Percentiles rank a stretch among this genome's conserved stretches.
Conservation (phyloP, 2,329 filamentous ascomycete species). For the Phaeosphaeriaceae sp. region DNA sequence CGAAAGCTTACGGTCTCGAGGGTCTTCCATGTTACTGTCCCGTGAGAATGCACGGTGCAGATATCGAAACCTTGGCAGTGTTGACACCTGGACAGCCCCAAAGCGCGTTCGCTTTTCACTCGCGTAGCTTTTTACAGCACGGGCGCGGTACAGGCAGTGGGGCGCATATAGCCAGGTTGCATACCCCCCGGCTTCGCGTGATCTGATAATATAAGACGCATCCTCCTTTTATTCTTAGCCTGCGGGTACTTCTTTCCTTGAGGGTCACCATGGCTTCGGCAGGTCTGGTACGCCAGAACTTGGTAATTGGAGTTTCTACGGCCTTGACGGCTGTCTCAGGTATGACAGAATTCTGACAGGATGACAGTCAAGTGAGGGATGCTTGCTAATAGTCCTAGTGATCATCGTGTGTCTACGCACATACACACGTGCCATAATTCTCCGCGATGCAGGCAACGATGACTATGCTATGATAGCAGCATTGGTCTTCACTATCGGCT, state of each 20-base stretch:
- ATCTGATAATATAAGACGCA: not conserved
- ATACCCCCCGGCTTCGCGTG: not conserved
- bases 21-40: not conserved
- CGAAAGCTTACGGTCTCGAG: not conserved
- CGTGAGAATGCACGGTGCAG: not conserved
- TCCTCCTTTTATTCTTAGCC: not conserved
- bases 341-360: constrained; percentile 7
- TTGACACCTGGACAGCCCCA: not conserved
- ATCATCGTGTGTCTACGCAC: constrained; percentile 30
- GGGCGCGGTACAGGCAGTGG: not conserved
- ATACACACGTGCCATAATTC: constrained; percentile 21
- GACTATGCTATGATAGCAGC: constrained; percentile 34
- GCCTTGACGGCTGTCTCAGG: constrained; percentile 28
- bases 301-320: constrained; percentile 23
- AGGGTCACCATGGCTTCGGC: constrained; percentile 3
- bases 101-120: not conserved
- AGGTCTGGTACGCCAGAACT: constrained; percentile 7
- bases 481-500: constrained; percentile 31
- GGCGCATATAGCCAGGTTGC: not conserved
- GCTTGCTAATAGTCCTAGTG: constrained; percentile 17
- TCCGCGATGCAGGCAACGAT: constrained; percentile 35
- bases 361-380: not conserved
- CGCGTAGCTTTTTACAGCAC: not conserved
- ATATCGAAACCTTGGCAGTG: not conserved
- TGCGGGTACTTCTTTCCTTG: not conserved